Base-by-base conservation (phyloP, 768 basidiomycete species). In the Phlebiopsis flavidoalba region DNA sequence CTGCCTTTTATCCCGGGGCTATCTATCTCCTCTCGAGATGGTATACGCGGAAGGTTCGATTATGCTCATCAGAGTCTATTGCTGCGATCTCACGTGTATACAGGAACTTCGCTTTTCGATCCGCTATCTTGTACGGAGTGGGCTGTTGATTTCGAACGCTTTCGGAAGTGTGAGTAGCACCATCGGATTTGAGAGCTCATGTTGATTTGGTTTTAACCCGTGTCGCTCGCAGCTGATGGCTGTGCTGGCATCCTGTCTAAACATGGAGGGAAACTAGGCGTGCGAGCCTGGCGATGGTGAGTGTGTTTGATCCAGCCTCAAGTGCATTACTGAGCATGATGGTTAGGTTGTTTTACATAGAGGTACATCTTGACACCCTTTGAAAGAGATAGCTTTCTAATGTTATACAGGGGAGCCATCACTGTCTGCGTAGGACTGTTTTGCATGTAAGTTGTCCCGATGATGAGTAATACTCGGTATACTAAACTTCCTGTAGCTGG, bases 271-370 rank as follows among this genome's bases (percentile, higher is more conserved):
- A 78, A 77, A 54, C 74, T 81, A 4, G 88, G 88, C 1, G 84
- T 88, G 46, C 69, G 83, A 31, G 87, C 86, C 10, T 91, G 89
- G 89, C 67, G 85, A 76, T 91, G 84, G 85, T 84, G 62, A 61
- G 75, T 50, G 15, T 21, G 1, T 8, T 11, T 35, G 7, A 8
- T 17, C 33, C n/a, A 37, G 5, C 12, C 6, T 19, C 21, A 43
- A 35, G 35, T 3, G 14, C 24, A 8, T 53, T 33, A 22, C 24
- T 59, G 17, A 60, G 58, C 24, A 53, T 24, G 22, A 22, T 60
- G 24, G 12, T 1, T 61, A 85, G 87, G 88, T 64, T 89, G 40
- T 90, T 90, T 69, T 87, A 80, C 67, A 86, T 89, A 48, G 88
- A 87, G 77, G 86, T 80, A 69, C 63, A 26, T 49, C 33, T 36